Conservation (phyloP, 2,329 filamentous ascomycete species). For the Trematosphaeria pertusa region DNA sequence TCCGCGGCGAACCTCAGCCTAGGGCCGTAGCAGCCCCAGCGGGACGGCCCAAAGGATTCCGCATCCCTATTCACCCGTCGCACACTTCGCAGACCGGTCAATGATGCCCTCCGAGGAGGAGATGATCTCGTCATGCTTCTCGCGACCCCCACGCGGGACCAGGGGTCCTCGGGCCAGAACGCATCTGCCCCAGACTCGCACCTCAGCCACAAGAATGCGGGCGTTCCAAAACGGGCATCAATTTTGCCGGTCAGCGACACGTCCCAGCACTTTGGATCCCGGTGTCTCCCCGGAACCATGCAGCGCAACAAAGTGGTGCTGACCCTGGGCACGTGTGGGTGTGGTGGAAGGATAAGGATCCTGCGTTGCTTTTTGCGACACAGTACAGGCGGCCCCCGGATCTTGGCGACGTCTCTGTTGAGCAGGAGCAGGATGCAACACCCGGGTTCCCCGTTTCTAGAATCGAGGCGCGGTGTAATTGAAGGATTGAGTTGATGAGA, state of each 20-base stretch:
- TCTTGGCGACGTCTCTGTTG: not conserved
- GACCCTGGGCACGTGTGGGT: constrained; percentile 8
- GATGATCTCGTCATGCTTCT: not conserved
- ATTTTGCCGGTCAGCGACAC: constrained; percentile 28
- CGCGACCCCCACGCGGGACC: constrained; percentile 10
- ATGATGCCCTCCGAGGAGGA: not conserved
- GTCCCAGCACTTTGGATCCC: constrained; percentile 24
- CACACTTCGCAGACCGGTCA: not conserved
- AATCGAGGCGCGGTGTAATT: constrained; percentile 10
- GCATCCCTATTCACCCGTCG: no score
- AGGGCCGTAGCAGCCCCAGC: no score
- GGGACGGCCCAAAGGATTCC: no score
- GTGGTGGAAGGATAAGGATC: constrained; percentile 9
- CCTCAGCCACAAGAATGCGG: constrained; percentile 14
- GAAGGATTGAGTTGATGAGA: not conserved
- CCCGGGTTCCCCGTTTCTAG: constrained; percentile 16
- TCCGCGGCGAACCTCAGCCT: no score
- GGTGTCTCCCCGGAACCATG: constrained; percentile 24
- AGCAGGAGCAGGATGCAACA: not conserved
- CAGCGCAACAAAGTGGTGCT: constrained; percentile 19
- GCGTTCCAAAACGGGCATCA: constrained; percentile 18
- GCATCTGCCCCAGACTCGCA: constrained; percentile 11
- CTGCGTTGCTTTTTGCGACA: constrained; percentile 4
- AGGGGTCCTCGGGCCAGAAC: constrained; percentile 1
- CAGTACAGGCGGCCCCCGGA: constrained; percentile 4